A percentile compares a stretch with the other conserved stretches of the same genome.
phyloP scores from a whole-genome alignment of 176 grass and related monocot species.

The Aegilops speltoides region DNA sequence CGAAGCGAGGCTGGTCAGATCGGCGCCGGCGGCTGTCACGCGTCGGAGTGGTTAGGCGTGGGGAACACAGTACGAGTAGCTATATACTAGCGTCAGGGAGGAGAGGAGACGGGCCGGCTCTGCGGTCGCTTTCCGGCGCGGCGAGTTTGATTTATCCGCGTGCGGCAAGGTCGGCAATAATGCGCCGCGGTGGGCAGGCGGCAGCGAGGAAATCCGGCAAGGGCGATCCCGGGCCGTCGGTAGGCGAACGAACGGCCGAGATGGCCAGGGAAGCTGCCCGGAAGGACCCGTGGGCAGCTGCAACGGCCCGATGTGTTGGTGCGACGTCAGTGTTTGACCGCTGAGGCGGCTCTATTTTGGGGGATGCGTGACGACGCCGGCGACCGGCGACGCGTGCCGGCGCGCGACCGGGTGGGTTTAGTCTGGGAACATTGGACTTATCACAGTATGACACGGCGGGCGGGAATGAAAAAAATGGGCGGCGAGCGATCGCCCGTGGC shows the following conservation, averaged over 20 bases:
- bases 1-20: not conserved
- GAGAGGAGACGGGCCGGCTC: not conserved
- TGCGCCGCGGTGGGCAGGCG: not conserved
- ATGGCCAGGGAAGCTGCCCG: not conserved
- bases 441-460: not conserved
- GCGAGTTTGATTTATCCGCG: not conserved
- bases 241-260: not conserved
- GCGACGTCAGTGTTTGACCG: slow-evolving; percentile 23
- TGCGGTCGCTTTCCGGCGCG: slow-evolving; percentile 18
- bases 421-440: not conserved
- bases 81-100: not conserved
- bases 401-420: not conserved
- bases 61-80: not conserved
- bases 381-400: not conserved
- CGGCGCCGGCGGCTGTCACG: not conserved
- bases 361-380: not conserved
- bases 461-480: not conserved
- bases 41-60: not conserved
- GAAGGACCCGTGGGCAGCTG: not conserved
- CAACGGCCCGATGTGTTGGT: not conserved
- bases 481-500: not conserved
- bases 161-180: not conserved
- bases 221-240: not conserved
- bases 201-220: not conserved
- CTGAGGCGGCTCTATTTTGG: not conserved